These are phyloP conservation scores for Escovopsis sp. DNA, from an alignment of 2,329 filamentous ascomycete genomes.

Conservation along the genomic window DNA sequence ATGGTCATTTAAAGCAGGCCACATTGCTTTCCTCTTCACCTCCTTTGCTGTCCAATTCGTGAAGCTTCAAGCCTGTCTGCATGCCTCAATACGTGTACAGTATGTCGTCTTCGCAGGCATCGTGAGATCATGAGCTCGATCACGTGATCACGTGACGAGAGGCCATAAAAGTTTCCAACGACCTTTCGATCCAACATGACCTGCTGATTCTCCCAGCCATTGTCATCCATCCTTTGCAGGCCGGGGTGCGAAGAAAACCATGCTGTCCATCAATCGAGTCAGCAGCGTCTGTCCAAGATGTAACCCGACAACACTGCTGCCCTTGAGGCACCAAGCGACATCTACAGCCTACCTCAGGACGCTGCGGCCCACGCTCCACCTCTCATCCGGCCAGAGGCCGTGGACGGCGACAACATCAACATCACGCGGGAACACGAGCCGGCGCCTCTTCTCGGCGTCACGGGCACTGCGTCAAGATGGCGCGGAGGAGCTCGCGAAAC, in stretches of 20 bases:
- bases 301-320: constrained; percentile 7
- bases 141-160: constrained; percentile 17
- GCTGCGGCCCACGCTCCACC: constrained; percentile 7
- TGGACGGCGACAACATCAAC: neutral
- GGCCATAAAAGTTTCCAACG: no score
- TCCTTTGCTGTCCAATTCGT: no score
- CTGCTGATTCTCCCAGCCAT: constrained; percentile 4
- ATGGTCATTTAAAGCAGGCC: no score
- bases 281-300: constrained; percentile 18
- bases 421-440: constrained; percentile 4
- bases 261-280: constrained; percentile 20
- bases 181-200: neutral
- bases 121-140: constrained; percentile 5
- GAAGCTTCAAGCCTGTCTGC: no score
- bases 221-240: constrained; percentile 7
- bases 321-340: constrained; percentile 1
- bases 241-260: constrained; percentile 12
- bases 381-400: constrained; percentile 9
- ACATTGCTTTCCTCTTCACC: no score
- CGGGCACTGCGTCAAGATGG: constrained; percentile 10
- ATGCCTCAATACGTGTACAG: no score
- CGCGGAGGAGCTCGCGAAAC: neutral
- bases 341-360: constrained; percentile 6
- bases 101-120: no score
- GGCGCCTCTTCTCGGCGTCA: constrained; percentile 17